Evolutionary conservation across 768 basidiomycete genomes (phyloP), one percentile per base, ranked within the genome.

Genomic region (Candolleomyces efflorescens): DNA sequence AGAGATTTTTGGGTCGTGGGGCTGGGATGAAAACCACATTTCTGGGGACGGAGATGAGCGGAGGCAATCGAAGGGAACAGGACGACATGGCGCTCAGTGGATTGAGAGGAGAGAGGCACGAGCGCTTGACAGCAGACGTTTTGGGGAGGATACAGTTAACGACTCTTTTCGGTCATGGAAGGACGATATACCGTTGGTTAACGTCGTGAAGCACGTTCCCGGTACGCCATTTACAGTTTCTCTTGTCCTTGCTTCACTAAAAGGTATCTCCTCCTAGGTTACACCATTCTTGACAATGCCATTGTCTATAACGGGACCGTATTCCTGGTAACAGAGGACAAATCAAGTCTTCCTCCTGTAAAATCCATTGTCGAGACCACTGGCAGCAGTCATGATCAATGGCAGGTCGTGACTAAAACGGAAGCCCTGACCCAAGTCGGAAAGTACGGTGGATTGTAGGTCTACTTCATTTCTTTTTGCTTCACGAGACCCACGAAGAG

Each of bases 211-310:
- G 45, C 90, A 92, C 71, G 75, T 79, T 27, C 81, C 89, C 62
- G 90, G 90, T 89, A 48, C 51, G 72, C 2, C 56, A 20, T 11
- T 62, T 55, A 37, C 75, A 62, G 18, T 5, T 48, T 22, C 55
- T 50, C 41, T 62, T 59, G 32, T 3, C 7, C 12, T 48, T 48
- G 48, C 32, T 43, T 32, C 26, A 38, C 43, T 45, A 9, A 27
- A 26, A 27, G 49, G 18, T 32, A 13, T 11, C 32, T 56, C 1
- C 5, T 43, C 12, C 20, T 62, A 94, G 94, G 94, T 3, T 91
- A 86, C 72, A 92, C 90, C 0, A 82, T 94, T 45, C 75, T 95
- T 56, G 90, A 94, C 64, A 88, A 91, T 59, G 78, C 92, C n/a
- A 82, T 88, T 64, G 71, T 89, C n/a, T 75, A 81, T 63, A 85